Percentiles rank a stretch among this genome's conserved stretches.
These are phyloP conservation scores for Schizophyllum amplum DNA, from an alignment of 1,284 basidiomycete genomes.

Conservation along the genomic window DNA sequence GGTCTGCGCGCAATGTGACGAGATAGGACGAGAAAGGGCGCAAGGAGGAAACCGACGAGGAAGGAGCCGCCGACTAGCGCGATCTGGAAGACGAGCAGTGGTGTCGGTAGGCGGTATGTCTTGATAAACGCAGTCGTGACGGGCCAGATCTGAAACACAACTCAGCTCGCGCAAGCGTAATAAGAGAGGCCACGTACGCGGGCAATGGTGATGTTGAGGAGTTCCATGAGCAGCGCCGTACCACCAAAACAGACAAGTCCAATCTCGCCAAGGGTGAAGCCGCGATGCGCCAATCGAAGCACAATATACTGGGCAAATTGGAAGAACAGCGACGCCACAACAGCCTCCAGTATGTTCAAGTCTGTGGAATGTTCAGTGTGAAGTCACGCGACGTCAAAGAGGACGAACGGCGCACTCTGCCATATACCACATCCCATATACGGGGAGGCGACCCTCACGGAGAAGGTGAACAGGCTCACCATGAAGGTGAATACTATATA, in stretches of 20 bases:
- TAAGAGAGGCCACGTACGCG: slow-evolving; percentile 40
- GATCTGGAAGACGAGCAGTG: slow-evolving; percentile 87
- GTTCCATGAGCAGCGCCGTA: slow-evolving; percentile 82
- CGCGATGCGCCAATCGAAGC: slow-evolving; percentile 83
- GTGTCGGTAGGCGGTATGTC: slow-evolving; percentile 90
- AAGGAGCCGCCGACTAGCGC: slow-evolving; percentile 92
- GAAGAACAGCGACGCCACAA: slow-evolving; percentile 74
- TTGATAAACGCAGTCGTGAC: slow-evolving; percentile 81
- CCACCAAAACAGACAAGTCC: slow-evolving; percentile 84
- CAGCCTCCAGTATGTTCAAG: slow-evolving; percentile 73
- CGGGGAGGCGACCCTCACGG: slow-evolving; percentile 38
- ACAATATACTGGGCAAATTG: slow-evolving; percentile 89
- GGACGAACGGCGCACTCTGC: slow-evolving; percentile 42
- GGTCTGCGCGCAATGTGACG: slow-evolving; percentile 90
- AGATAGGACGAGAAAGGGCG: slow-evolving; percentile 88
- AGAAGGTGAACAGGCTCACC: slow-evolving; percentile 29
- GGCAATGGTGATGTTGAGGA: slow-evolving; percentile 73
- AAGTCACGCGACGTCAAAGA: not conserved
- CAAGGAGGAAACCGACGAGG: slow-evolving; percentile 88
- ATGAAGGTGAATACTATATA: slow-evolving; percentile 60
- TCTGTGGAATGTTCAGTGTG: slow-evolving; percentile 34
- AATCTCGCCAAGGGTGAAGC: slow-evolving; percentile 93
- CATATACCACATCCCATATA: slow-evolving; percentile 44
- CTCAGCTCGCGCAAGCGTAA: too few species aligned
- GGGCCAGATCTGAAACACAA: slow-evolving; percentile 72